Evolutionary conservation across 225 moss, liverwort and hornwort species (phyloP).

Genomic region (Rhytidiadelphus loreus): DNA sequence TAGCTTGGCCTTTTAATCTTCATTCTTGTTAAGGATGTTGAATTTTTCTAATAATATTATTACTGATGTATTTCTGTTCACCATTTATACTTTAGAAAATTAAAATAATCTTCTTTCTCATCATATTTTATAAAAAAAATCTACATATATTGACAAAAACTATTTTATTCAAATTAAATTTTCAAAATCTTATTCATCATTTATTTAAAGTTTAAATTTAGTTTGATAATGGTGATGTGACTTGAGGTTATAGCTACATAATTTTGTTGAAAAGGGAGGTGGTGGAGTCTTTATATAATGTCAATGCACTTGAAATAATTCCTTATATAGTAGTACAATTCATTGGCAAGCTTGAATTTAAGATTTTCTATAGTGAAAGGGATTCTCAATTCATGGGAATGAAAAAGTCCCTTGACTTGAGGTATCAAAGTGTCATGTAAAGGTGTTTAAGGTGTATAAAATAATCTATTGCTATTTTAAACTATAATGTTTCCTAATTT

Average conservation of each 20-base stretch:
- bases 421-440: not conserved
- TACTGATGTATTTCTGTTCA: not conserved
- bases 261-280: not conserved
- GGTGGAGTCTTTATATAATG: not conserved
- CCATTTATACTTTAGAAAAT: not conserved
- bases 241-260: not conserved
- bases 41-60: too few species aligned
- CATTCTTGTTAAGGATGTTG: not conserved
- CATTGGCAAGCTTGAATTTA: not conserved
- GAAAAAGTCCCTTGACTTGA: fast-evolving
- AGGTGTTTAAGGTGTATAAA: not conserved
- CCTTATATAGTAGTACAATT: not conserved
- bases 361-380: not conserved
- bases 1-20: fast-evolving
- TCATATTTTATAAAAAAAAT: not conserved
- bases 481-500: not conserved
- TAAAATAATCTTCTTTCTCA: not conserved
- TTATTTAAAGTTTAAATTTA: not conserved
- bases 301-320: not conserved
- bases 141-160: not conserved
- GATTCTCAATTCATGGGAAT: fast-evolving
- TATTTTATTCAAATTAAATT: not conserved
- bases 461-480: not conserved
- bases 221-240: not conserved
- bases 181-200: not conserved